These are phyloP conservation scores for Uncinocarpus reesii DNA, from an alignment of 2,329 filamentous ascomycete species.

Conservation along the genomic window DNA sequence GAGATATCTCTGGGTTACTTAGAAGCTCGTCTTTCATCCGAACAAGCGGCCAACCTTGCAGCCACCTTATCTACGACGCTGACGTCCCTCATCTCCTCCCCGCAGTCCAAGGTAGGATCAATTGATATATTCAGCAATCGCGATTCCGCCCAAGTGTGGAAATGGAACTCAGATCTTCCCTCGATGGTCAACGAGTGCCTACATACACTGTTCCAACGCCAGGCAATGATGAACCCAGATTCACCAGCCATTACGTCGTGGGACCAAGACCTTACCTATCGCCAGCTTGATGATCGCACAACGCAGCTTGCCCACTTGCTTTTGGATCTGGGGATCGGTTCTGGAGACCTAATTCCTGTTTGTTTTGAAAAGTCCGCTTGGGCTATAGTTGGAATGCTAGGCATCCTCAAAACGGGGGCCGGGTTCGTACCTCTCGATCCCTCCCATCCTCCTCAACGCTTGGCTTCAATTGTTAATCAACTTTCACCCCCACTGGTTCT, in stretches of 20 bases:
- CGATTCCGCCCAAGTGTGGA: neutral
- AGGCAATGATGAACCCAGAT: constrained; percentile 4
- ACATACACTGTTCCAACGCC: constrained; percentile 16
- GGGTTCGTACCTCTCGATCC: constrained; percentile 16
- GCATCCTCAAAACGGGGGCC: constrained; percentile 16
- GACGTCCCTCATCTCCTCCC: neutral
- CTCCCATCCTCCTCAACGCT: constrained; percentile 7
- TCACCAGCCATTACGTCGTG: constrained; percentile 18
- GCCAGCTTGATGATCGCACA: constrained; percentile 18
- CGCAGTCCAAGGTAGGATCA: constrained; percentile 5
- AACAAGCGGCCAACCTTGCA: neutral
- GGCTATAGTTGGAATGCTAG: constrained; percentile 15
- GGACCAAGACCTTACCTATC: constrained; percentile 18
- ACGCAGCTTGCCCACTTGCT: constrained; percentile 12
- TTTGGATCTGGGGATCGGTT: constrained; percentile 3
- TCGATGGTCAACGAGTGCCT: constrained; percentile 10
- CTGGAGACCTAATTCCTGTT: constrained; percentile 12
- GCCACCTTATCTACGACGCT: constrained; percentile 13
- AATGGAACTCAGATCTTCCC: constrained; percentile 3
- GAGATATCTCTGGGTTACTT: too few relatives aligned
- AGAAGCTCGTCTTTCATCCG: neutral
- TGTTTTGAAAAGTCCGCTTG: constrained; percentile 17
- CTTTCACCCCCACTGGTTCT: constrained; percentile 17
- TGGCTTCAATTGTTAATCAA: constrained; percentile 16
- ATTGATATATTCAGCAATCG: constrained; percentile 6